Conservation (phyloP, 1,284 basidiomycete species). For the Malassezia cuniculi region DNA sequence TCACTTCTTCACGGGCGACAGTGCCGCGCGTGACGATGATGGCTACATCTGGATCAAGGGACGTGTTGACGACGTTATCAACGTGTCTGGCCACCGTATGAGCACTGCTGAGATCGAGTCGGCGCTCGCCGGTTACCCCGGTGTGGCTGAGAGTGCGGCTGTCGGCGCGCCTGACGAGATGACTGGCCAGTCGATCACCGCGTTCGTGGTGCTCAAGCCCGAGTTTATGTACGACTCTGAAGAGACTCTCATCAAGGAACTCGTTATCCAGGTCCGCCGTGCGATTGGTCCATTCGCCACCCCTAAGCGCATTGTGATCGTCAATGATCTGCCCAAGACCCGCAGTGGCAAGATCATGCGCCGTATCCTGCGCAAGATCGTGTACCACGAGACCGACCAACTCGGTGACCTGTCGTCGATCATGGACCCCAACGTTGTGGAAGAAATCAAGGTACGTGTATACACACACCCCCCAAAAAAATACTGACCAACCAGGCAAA, state of each 20-base stretch:
- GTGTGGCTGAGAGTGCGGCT: conserved; percentile 80
- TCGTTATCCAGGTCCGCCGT: conserved; percentile 72
- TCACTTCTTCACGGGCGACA: conserved; percentile 90
- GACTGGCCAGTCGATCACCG: conserved; percentile 42
- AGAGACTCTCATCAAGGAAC: conserved; percentile 65
- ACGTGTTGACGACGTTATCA: conserved; percentile 68
- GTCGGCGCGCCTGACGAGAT: conserved; percentile 43
- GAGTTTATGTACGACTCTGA: conserved; percentile 68
- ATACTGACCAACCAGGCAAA: too few species aligned
- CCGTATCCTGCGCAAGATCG: conserved; percentile 86
- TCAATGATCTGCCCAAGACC: conserved; percentile 84
- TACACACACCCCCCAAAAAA: conserved; percentile 1
- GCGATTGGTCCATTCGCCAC: conserved; percentile 55
- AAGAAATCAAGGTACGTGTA: conserved; percentile 21
- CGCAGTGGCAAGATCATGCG: conserved; percentile 94
- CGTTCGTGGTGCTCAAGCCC: conserved; percentile 52
- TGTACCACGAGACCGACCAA: conserved; percentile 80
- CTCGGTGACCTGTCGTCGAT: conserved; percentile 76
- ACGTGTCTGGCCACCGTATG: conserved; percentile 77
- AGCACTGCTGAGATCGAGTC: conserved; percentile 97
- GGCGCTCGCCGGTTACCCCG: conserved; percentile 80
- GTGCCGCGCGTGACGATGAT: conserved; percentile 81
- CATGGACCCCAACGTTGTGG: conserved; percentile 53
- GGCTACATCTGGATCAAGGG: conserved; percentile 88
- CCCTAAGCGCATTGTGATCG: conserved; percentile 79